A percentile compares a stretch with the other conserved stretches of the same genome.
phyloP scores from a whole-genome alignment of 1,284 basidiomycete genomes.

The Spongiforma sp. region DNA sequence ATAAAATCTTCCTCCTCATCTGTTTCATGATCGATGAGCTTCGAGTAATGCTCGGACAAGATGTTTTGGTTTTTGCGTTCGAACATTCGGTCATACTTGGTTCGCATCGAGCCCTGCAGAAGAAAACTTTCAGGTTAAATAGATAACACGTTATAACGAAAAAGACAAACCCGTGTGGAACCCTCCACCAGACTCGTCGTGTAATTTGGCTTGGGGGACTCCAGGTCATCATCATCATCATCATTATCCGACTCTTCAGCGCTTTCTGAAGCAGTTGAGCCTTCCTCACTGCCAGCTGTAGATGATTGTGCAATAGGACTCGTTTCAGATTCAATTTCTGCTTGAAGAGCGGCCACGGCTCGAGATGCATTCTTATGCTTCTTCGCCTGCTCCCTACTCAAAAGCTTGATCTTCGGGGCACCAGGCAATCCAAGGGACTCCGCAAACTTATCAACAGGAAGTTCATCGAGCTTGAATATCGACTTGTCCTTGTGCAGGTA shows the following conservation, averaged over 20 bases:
- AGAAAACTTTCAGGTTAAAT: not conserved
- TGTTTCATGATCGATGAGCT: conserved; percentile 79
- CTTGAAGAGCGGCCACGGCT: conserved; percentile 42
- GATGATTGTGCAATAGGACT: conserved; percentile 26
- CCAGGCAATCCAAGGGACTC: conserved; percentile 93
- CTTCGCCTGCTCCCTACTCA: conserved; percentile 75
- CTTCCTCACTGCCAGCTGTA: conserved; percentile 40
- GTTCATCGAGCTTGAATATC: conserved; percentile 85
- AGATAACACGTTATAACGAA: conserved; percentile 1
- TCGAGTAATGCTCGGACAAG: conserved; percentile 90
- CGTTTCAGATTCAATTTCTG: conserved; percentile 40
- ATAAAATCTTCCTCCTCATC: conserved; percentile 88
- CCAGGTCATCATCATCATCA: conserved; percentile 2
- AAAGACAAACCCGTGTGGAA: conserved; percentile 34
- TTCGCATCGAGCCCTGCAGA: conserved; percentile 62
- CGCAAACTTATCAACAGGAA: conserved; percentile 87
- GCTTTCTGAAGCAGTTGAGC: conserved; percentile 29
- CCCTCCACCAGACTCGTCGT: not conserved
- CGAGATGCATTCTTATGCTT: conserved; percentile 76
- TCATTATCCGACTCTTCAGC: conserved; percentile 28
- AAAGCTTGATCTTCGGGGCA: conserved; percentile 94
- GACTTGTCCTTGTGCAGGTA: conserved; percentile 95
- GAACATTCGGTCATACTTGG: conserved; percentile 99
- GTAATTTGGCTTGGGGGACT: not conserved
- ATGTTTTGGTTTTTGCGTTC: conserved; percentile 96